phyloP scores from a whole-genome alignment of 306 rosid genomes.

The Citrullus amarus region DNA sequence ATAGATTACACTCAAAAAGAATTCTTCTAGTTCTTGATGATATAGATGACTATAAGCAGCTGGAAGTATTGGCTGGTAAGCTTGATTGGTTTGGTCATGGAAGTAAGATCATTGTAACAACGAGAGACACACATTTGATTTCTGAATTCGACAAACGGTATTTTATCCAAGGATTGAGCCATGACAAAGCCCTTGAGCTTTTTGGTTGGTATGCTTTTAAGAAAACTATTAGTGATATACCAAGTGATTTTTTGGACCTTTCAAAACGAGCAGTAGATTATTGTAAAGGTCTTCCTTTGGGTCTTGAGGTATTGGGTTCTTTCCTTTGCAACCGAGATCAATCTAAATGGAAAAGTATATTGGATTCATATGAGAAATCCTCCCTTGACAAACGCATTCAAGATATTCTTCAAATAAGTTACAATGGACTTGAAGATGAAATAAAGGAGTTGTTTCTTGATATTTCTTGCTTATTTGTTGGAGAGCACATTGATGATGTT shows the following conservation, averaged over 20 bases:
- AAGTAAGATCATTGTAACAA: constrained; percentile 19
- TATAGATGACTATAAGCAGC: neutral
- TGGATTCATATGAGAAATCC: constrained; percentile 2
- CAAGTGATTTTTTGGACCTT: neutral
- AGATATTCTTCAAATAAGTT: constrained; percentile 14
- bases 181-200: constrained; percentile 5
- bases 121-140: constrained; percentile 3
- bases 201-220: constrained; percentile 21
- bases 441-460: constrained; percentile 25
- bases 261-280: constrained; percentile 4
- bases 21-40: constrained; percentile 11
- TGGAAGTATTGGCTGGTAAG: neutral
- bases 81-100: constrained; percentile 8
- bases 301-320: constrained; percentile 26
- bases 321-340: neutral
- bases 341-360: constrained; percentile 8
- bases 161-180: neutral
- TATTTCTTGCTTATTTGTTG: constrained; percentile 25
- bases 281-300: constrained; percentile 25
- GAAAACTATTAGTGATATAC: neutral
- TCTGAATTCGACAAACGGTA: neutral
- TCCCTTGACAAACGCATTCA: constrained; percentile 11
- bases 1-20: neutral
- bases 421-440: constrained; percentile 8
- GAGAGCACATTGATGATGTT: constrained; percentile 4